Evolutionary conservation across 2,329 filamentous ascomycete species (phyloP).

Genomic region (Didymella segeticola): DNA sequence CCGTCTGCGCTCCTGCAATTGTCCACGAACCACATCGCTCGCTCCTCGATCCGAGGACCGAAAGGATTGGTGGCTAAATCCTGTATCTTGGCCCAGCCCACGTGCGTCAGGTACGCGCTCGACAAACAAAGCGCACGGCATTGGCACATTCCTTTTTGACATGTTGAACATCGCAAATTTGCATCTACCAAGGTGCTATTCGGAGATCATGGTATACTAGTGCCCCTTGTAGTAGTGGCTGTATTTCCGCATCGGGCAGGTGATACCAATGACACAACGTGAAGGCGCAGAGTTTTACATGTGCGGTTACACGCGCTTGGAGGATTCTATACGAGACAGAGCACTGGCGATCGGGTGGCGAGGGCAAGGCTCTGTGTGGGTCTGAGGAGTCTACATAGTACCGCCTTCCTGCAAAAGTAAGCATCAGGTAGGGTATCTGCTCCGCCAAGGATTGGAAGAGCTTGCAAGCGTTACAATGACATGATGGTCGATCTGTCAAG

Average conservation of each 20-base stretch:
- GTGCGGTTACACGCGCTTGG: slow-evolving; percentile 15
- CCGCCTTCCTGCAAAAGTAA: slow-evolving; percentile 8
- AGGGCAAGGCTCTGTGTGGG: not conserved
- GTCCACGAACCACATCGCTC: slow-evolving; percentile 9
- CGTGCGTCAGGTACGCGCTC: slow-evolving; percentile 16
- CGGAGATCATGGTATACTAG: slow-evolving; percentile 15
- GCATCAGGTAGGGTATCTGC: not conserved
- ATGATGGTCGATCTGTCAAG: not conserved
- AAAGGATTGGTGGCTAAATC: slow-evolving; percentile 13
- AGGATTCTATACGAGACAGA: not conserved
- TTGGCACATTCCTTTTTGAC: not conserved
- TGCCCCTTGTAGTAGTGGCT: not conserved
- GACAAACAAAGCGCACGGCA: not conserved
- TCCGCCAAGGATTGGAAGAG: slow-evolving; percentile 3
- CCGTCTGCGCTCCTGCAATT: slow-evolving; percentile 1
- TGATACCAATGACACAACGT: not conserved
- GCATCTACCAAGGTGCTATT: slow-evolving; percentile 1
- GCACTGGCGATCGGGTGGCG: not conserved
- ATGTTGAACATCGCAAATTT: not conserved
- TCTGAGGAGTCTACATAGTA: not conserved
- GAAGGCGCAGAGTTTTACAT: slow-evolving; percentile 10
- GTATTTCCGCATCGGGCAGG: slow-evolving; percentile 11
- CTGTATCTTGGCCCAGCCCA: slow-evolving; percentile 14
- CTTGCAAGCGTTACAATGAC: not conserved
- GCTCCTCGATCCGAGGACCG: not conserved